These are phyloP conservation scores for Eimeria necatrix DNA, from an alignment of 169 alveolate species.

Conservation along the genomic window DNA sequence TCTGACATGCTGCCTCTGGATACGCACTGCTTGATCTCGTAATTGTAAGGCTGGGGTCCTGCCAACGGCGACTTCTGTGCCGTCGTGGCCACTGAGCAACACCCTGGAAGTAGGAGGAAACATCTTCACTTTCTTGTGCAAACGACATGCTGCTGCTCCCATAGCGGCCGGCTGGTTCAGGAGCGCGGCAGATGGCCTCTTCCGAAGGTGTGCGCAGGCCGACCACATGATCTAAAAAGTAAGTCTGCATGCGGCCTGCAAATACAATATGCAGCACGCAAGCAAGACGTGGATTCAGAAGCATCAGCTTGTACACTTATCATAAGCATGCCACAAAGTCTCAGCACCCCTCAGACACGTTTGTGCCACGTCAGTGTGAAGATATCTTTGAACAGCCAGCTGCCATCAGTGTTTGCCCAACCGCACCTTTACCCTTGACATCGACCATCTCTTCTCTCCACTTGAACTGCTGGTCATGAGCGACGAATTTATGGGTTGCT, in stretches of 20 bases:
- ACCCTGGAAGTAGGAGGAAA: slow-evolving; percentile 28
- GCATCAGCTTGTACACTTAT: no score
- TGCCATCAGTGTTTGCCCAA: neutral
- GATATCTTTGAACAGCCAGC: slow-evolving; percentile 78
- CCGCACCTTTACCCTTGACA: slow-evolving; percentile 92
- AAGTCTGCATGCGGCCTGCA: slow-evolving; percentile 68
- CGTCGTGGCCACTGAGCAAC: slow-evolving; percentile 68
- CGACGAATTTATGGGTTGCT: slow-evolving; percentile 79
- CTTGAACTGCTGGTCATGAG: slow-evolving; percentile 86
- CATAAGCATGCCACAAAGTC: no score
- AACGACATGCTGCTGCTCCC: slow-evolving; percentile 38
- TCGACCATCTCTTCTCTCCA: slow-evolving; percentile 87
- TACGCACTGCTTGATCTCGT: neutral
- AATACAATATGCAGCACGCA: neutral
- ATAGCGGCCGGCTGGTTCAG: slow-evolving; percentile 56
- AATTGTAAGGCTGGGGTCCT: slow-evolving; percentile 27
- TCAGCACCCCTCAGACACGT: no score
- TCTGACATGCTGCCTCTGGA: neutral
- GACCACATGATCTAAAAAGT: slow-evolving; percentile 71
- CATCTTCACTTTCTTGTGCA: slow-evolving; percentile 62
- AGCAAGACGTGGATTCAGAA: neutral
- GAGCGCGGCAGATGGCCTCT: slow-evolving; percentile 35
- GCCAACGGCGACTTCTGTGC: slow-evolving; percentile 49
- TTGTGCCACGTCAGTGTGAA: neutral
- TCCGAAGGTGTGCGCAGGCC: slow-evolving; percentile 71